Evolutionary conservation across 2,329 filamentous ascomycete genomes (phyloP), one percentile per base, ranked within the genome.

Genomic region (Fusarium coicis): DNA sequence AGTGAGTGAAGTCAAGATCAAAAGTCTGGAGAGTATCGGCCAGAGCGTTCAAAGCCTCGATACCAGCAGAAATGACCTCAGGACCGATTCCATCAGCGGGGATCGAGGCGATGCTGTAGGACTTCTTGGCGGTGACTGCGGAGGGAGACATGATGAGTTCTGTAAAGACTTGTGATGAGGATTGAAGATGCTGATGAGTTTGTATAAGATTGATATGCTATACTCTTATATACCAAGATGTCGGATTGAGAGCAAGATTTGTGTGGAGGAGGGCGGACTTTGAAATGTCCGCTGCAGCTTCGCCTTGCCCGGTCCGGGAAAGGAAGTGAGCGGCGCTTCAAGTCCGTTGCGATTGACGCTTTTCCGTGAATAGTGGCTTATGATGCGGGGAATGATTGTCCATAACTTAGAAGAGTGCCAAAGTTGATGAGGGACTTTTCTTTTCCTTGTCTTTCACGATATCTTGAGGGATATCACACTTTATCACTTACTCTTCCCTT

Each of bases 1-100:
- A 91, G 72, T 90, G 83, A 46, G 85, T 86, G 76, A 93, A 93
- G 16, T 88, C 81, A 1, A 93, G 83, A 14, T 86, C 83, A 79
- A 93, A 93, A 0, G 87, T 86, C 43, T 87, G 84, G 4, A 90
- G 81, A 4, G 86, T 83, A 39, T 84, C 78, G 9, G 85, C 82
- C 2, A 92, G 79, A 19, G 85, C 85, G 69, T 90, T 85, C 56
- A 93, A 81, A 1, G 91, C 92, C 46, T 86, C 83, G 14, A 93
- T 88, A 7, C 88, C 87, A 5, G 88, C 89, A 34, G 85, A 82
- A 37, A 91, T 85, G n/a, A 92, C 89, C 78, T 92, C 90, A 4
- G 85, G 84, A 34, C 90, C 90, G 56, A 92, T 91, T 32, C 90
- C 89, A 77, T 92, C 89, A 19, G 88, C 89, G 12, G 90, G 87